These are phyloP conservation scores for Cephaloascus albidus DNA, from an alignment of 805 yeast species.

Conservation along the genomic window DNA sequence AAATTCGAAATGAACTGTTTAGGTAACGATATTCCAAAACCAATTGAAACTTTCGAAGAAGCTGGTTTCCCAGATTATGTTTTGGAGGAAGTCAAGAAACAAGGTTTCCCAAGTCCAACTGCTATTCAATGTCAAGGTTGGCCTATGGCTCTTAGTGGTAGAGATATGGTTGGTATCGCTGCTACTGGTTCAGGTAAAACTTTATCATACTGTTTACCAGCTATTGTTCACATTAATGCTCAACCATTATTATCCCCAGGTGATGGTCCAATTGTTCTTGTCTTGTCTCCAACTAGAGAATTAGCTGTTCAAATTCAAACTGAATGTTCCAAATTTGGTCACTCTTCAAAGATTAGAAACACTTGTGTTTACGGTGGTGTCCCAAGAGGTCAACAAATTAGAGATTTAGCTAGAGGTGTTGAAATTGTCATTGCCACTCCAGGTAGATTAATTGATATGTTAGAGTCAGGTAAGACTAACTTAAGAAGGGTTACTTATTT, in stretches of 20 bases:
- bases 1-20: constrained; percentile 77
- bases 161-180: constrained; percentile 98
- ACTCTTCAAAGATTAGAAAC: constrained; percentile 87
- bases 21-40: constrained; percentile 88
- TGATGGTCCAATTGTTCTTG: constrained; percentile 95
- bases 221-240: constrained; percentile 96
- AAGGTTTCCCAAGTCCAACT: constrained; percentile 92
- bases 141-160: constrained; percentile 99
- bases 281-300: constrained; percentile 98
- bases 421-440: constrained; percentile 98
- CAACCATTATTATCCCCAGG: constrained; percentile 90
- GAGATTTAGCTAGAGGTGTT: constrained; percentile 91
- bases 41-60: constrained; percentile 87
- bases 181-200: constrained; percentile 99
- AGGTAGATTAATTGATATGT: constrained; percentile 97
- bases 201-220: constrained; percentile 91
- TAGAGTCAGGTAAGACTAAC: constrained; percentile 91
- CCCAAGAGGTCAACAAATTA: constrained; percentile 94
- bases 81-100: constrained; percentile 75
- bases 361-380: constrained; percentile 99
- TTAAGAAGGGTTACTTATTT: constrained; percentile 93
- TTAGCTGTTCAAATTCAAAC: constrained; percentile 95
- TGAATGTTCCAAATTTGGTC: constrained; percentile 93
- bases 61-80: constrained; percentile 98
- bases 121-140: constrained; percentile 99